Conservation (phyloP, 345 rosid genomes). For the Gossypium thurberi region DNA sequence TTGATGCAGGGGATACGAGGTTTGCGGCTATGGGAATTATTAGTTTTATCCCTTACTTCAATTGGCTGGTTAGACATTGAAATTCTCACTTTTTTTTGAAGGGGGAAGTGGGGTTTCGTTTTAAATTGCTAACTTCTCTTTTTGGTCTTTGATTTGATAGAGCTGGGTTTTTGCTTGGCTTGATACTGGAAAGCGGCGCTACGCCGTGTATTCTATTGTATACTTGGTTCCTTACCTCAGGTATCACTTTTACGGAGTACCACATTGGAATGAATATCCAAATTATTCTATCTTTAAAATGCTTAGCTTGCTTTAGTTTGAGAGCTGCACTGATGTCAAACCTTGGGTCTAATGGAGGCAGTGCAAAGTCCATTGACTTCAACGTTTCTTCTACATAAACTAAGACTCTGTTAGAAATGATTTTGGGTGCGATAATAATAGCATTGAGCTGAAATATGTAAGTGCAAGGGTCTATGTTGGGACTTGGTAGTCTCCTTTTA, state of each 20-base stretch:
- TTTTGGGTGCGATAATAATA: not conserved
- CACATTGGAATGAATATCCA: not conserved
- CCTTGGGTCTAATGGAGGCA: not conserved
- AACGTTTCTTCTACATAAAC: not conserved
- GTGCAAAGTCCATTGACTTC: not conserved
- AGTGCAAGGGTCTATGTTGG: not conserved
- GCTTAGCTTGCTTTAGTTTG: not conserved
- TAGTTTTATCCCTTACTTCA: conserved; percentile 87
- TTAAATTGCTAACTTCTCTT: not conserved
- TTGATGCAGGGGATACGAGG: conserved; percentile 65
- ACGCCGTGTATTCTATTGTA: conserved; percentile 61
- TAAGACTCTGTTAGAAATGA: not conserved
- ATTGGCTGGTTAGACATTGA: conserved; percentile 70
- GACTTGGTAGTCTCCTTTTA: not conserved
- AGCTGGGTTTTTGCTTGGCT: conserved; percentile 99
- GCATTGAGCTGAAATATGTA: not conserved
- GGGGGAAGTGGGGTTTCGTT: not conserved
- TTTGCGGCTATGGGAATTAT: conserved; percentile 87
- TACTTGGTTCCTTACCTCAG: conserved; percentile 85
- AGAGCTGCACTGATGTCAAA: not conserved
- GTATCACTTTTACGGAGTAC: conserved; percentile 23
- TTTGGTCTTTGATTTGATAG: conserved; percentile 25
- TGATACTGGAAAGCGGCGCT: conserved; percentile 80
- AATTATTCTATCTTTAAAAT: not conserved
- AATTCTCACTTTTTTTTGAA: not conserved